These are phyloP conservation scores for Coemansia erecta DNA, from an alignment of 192 early-diverging fungal species.

Conservation along the genomic window DNA sequence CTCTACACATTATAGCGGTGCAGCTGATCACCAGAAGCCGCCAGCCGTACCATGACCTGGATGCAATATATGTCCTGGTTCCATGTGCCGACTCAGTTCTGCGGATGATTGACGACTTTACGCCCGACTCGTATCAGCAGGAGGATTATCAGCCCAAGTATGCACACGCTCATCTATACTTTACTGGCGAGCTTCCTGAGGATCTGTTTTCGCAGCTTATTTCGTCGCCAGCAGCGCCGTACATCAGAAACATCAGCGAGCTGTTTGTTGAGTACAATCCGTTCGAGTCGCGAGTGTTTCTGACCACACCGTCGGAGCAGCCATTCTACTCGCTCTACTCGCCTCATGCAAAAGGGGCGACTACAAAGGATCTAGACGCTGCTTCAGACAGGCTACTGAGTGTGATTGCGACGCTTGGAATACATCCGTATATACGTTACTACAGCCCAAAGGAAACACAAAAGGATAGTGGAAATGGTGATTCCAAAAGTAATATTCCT, in stretches of 20 bases:
- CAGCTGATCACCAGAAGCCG: constrained; percentile 42
- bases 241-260: constrained; percentile 37
- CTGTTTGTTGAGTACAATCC: constrained; percentile 54
- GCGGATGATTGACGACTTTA: constrained; percentile 48
- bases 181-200: constrained; percentile 47
- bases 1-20: constrained; percentile 29
- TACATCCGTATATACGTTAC: constrained; percentile 42
- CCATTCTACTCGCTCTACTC: constrained; percentile 55
- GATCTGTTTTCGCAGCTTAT: constrained; percentile 34
- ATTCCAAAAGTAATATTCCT: constrained; percentile 7
- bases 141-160: constrained; percentile 17
- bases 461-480: too few species aligned
- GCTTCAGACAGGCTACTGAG: constrained; percentile 47
- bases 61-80: constrained; percentile 52
- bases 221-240: constrained; percentile 37
- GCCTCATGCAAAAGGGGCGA: constrained; percentile 24
- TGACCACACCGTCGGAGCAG: constrained; percentile 48
- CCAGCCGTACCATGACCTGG: constrained; percentile 48
- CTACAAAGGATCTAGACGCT: constrained; percentile 38
- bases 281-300: constrained; percentile 50
- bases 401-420: constrained; percentile 36
- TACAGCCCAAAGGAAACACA: constrained; percentile 21
- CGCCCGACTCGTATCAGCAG: not conserved
- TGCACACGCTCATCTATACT: constrained; percentile 47
- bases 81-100: constrained; percentile 44